Base-by-base conservation (phyloP, 2,329 filamentous ascomycete species). In the Ilyonectria robusta region DNA sequence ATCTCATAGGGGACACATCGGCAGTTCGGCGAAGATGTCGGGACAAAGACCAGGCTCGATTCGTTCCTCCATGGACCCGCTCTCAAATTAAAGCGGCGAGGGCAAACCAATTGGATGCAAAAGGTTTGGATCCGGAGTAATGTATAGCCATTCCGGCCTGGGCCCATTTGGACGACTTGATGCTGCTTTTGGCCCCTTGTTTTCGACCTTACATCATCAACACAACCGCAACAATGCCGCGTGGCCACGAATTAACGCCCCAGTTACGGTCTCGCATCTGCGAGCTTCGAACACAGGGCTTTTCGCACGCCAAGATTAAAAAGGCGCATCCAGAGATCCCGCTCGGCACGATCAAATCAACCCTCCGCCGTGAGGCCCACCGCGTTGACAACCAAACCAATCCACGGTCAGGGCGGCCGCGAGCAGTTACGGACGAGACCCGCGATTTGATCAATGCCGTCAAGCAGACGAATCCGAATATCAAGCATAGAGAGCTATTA, bases 1-100 rank as follows among this genome's bases (percentile, higher is more conserved):
- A 31, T 10, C 8, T 6, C 1, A 17, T 15, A 31, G 31, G 19
- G 2, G 33, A 37, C 40, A 17, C 13, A 23, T 59, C 57, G 44
- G 57, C 44, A 59, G 4, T 29, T 50, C 46, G 57, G 57, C 57
- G 57, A 50, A 3, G 57, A 50, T 51, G 31, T 46, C 57, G 31
- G 26, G 26, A 26, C 1, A 26, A 6, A 26, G 4, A 26, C 26
- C 26, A 26, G 26, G 26, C 26, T 6, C 26, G 26, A 26, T 6
- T 26, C 26, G 26, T 26, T 26, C 4, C 26, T 6, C 26, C 26
- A 26, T 26, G 5, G 26, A 26, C 26, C 26, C 26, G 26, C 26
- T 26, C 26, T 26, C 4, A 6, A 26, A 26, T 26, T 26, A 26
- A 26, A 26, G 26, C 26, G 6, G 26, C 26, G 26, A 26, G 26